Evolutionary conservation across 148 eudicot genomes (phyloP), one percentile per base, ranked within the genome.

Genomic region (Fallopia convolvulus): DNA sequence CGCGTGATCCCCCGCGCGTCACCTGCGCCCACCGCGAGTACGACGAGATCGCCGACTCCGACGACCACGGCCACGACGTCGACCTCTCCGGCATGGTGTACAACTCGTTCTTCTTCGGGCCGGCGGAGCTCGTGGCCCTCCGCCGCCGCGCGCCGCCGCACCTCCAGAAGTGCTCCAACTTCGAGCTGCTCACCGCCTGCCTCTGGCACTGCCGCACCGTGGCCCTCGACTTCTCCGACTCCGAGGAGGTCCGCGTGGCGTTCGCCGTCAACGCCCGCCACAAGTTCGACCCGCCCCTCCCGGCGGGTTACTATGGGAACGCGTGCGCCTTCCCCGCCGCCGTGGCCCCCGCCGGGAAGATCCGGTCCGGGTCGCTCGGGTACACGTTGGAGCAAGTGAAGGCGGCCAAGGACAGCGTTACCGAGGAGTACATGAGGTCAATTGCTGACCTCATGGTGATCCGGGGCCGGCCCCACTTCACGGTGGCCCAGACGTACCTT

Each of bases 271-370:
- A 77, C 33, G 56, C 75, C 11, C 83, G 90, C 2, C 36, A 79
- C 68, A 23, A 21, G 53, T 46, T 72, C 72, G 75, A 81, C 68
- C 85, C 83, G 3, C 80, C 83, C 10, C 58, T 88, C 9, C 91
- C 89, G 0, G 3, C 63, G 3, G 91, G 91, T 6, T 88, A 53
- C 71, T 83, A 86, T 33, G 91, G 91, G 3, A 88, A 88, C 10
- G 84, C 86, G 1, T 76, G 83, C 9, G 82, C 78, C 0, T 75
- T 81, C 2, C 80, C 85, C 0, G 74, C 76, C 30, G 89, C 85
- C 1, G 39, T 83, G n/a, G 83, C 91, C 4, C 74, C 80, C 14
- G 89, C 87, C 0, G 75, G 70, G 5, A 77, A 66, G 75, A 50
- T 89, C 0, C 75, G 78, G 5, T 20, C 4, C 6, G 81, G 82